Evolutionary conservation across 805 yeast genomes (phyloP).

Genomic region (Yarrowia yakushimensis): DNA sequence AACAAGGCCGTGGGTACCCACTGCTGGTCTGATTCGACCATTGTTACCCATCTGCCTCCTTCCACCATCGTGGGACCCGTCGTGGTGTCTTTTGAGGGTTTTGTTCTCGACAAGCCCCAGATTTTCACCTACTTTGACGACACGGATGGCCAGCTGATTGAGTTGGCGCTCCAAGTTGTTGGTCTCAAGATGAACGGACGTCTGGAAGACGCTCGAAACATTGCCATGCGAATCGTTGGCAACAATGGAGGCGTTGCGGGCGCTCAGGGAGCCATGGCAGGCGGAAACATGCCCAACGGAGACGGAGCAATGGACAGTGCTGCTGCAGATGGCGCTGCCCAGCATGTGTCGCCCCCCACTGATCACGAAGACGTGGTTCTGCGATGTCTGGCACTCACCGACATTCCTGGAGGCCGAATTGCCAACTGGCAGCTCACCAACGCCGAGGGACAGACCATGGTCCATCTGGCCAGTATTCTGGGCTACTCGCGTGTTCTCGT

Average conservation of each 20-base stretch:
- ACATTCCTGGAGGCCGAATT: constrained; percentile 18
- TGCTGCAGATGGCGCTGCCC: neutral
- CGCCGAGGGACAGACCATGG: constrained; percentile 63
- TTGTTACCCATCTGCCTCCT: constrained; percentile 92
- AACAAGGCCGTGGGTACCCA: constrained; percentile 59
- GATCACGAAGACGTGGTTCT: constrained; percentile 25
- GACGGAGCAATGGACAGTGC: neutral
- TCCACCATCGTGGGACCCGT: constrained; percentile 88
- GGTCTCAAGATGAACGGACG: constrained; percentile 96
- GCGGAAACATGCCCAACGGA: neutral
- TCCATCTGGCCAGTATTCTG: constrained; percentile 78
- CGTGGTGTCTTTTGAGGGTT: constrained; percentile 69
- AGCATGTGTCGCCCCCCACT: neutral
- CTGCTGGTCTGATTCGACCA: constrained; percentile 93
- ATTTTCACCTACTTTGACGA: constrained; percentile 92
- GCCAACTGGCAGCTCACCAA: constrained; percentile 24
- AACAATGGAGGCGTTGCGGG: constrained; percentile 34
- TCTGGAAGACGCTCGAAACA: constrained; percentile 88
- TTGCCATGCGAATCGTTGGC: constrained; percentile 88
- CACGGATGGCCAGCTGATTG: constrained; percentile 90
- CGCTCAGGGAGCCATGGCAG: constrained; percentile 2
- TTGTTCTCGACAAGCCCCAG: constrained; percentile 46
- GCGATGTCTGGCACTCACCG: constrained; percentile 8
- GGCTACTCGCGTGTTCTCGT: constrained; percentile 65
- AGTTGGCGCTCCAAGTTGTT: constrained; percentile 91